Evolutionary conservation across 2,329 filamentous ascomycete species (phyloP), one percentile per base, ranked within the genome.

Genomic region (Clonostachys chloroleuca): DNA sequence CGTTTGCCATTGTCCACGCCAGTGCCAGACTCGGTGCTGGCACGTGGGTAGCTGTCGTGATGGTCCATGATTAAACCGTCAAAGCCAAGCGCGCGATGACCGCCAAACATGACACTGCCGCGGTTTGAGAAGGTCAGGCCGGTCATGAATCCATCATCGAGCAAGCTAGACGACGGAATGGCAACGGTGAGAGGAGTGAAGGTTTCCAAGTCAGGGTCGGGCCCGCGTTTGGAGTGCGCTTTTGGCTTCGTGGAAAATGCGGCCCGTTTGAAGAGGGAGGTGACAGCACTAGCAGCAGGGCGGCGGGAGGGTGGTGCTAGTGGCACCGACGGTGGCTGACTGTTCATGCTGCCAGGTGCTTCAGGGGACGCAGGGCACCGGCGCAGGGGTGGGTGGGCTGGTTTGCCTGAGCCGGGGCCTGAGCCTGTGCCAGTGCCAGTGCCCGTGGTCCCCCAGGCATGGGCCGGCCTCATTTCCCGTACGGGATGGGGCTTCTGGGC

Each of bases 61-160:
- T 30, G 24, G 24, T 47, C 47, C 14, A 40, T 48, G 44, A 53
- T 52, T 43, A 48, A 51, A 53, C 51, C 52, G 51, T 56, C 56
- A 49, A 58, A 30, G 45, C 47, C 45, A 46, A 48, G 44, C 37
- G 52, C 53, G 50, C 57, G 68, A 58, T 74, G 74, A 46, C 72
- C 74, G 51, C 75, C 73, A 58, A 83, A 73, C 73, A 85, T 80
- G 56, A 85, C 69, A 63, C 81, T 84, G 53, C 81, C 81, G 55
- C 81, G 73, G 52, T 82, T 81, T 48, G 81, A 83, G 59, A 85
- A 85, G 53, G 73, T 73, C 53, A 85, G 63, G 47, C 71, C 69
- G 53, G 67, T 72, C 57, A 84, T 62, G 58, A 80, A 77, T 56
- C 75, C 77, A 66, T 82, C 77, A 51, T 81, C 80, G 52, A 83